Conservation (phyloP, 2,329 filamentous ascomycete species). For the Fusarium sp. region DNA sequence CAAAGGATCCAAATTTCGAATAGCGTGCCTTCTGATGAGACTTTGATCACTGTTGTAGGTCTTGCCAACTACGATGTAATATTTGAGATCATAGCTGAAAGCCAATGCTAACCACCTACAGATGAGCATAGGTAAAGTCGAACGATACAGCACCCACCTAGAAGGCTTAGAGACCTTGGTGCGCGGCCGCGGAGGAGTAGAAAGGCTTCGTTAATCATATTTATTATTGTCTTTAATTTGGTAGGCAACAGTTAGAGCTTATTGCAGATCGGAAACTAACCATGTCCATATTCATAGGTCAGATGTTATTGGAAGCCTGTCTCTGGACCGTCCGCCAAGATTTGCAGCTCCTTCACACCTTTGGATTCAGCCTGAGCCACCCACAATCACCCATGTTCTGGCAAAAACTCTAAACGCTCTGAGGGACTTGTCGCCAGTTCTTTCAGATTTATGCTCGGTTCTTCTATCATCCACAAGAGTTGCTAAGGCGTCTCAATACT, state of each 20-base stretch:
- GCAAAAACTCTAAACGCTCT: background rate
- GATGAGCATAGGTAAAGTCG: constrained; percentile 2
- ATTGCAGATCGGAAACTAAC: background rate
- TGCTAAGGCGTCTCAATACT: background rate
- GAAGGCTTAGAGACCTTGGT: background rate
- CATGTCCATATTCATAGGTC: background rate
- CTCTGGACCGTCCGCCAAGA: background rate
- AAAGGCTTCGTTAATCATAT: background rate
- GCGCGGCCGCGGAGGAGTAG: background rate
- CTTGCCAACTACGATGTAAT: constrained; percentile 5
- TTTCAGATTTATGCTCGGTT: background rate
- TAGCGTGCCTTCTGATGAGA: background rate
- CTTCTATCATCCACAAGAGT: background rate
- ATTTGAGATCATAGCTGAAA: too few relatives aligned
- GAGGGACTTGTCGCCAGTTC: background rate
- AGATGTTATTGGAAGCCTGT: background rate
- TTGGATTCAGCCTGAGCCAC: background rate
- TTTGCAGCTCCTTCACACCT: background rate
- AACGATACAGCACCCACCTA: background rate
- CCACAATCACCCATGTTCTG: background rate
- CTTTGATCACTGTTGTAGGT: background rate
- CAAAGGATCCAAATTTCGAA: background rate
- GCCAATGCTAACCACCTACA: background rate
- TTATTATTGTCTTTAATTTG: background rate
- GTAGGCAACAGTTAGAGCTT: background rate